Evolutionary conservation across 177 flowering plant genomes (phyloP), one percentile per base, ranked within the genome.

Genomic region (Vitis hybrid): DNA sequence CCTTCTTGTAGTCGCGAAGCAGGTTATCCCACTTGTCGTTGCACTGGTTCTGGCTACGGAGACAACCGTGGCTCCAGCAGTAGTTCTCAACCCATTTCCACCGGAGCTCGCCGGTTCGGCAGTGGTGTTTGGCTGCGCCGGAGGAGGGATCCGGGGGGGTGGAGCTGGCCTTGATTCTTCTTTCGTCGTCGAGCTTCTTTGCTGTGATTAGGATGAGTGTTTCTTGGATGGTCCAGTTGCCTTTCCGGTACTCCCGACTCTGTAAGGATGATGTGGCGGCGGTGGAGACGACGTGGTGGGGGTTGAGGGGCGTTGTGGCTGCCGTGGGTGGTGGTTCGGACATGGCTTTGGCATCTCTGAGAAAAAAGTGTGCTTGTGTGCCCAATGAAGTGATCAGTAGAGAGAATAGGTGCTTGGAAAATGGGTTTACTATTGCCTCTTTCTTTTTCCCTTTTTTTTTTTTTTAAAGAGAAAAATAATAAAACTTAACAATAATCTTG

Each of bases 41-140:
- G 60, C 85, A 82, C 72, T 82, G 85, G 74, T 78, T 82, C 26
- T 82, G 83, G 79, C 83, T 82, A 7, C 83, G 68, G 55, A 64
- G 54, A 50, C 85, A 82, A 1, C 81, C 80, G 17, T 76, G 58
- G n/a, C 58, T 34, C 81, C 83, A 82, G 68, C 85, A 82, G 67
- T 80, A 80, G 74, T 82, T 74, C 74, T 82, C 85, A 14, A 82
- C 81, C 80, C 83, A 78, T 62, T 82, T 82, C 85, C 85, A 82
- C 51, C 83, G 76, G 6, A 80, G 85, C 74, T 76, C 81, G 8
- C 80, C 83, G 7, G 76, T 63, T 50, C 68, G 57, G 67, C 51
- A n/a, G 13, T 34, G 8, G 2, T 56, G 30, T 9, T 12, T 51
- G 49, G 1, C 23, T 18, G 56, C 57, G 49, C 48, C 3, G 54